These are phyloP conservation scores for Monotropa hypopitys DNA, from an alignment of 179 eudicot species.

Conservation along the genomic window DNA sequence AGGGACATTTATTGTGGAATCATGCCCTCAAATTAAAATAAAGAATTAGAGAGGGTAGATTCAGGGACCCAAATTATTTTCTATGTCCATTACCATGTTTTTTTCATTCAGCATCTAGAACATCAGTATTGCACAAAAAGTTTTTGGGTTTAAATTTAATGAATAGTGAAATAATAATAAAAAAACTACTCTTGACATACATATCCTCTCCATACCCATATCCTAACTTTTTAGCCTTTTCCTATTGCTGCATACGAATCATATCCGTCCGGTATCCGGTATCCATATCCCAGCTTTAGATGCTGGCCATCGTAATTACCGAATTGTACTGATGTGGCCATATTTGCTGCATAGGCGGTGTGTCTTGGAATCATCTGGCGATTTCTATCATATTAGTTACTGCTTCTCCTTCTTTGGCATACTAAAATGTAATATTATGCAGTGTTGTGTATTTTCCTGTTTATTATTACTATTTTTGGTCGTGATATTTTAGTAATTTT, in stretches of 20 bases:
- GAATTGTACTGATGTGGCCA: background rate
- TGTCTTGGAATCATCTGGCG: background rate
- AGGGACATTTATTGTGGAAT: too few relatives aligned
- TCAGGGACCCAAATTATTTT: too few relatives aligned
- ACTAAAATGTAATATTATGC: background rate
- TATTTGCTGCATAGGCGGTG: background rate
- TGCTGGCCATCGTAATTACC: background rate
- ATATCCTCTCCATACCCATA: background rate
- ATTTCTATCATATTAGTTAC: background rate
- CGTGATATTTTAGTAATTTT: constrained; percentile 3
- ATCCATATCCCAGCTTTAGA: background rate
- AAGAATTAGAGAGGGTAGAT: too few relatives aligned
- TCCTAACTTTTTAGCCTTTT: background rate
- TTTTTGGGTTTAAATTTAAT: background rate
- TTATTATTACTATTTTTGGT: constrained; percentile 1
- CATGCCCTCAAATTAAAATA: too few relatives aligned
- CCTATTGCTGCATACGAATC: background rate
- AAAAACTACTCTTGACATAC: background rate
- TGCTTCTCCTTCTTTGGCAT: background rate
- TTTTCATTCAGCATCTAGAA: too few relatives aligned
- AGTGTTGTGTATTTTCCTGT: background rate
- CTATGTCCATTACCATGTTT: too few relatives aligned
- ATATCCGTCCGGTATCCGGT: background rate
- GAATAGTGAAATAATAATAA: background rate
- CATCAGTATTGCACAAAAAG: too few relatives aligned